Evolutionary conservation across 495 filamentous ascomycete genomes (phyloP).

Genomic region (Corynascus novoguineensis): DNA sequence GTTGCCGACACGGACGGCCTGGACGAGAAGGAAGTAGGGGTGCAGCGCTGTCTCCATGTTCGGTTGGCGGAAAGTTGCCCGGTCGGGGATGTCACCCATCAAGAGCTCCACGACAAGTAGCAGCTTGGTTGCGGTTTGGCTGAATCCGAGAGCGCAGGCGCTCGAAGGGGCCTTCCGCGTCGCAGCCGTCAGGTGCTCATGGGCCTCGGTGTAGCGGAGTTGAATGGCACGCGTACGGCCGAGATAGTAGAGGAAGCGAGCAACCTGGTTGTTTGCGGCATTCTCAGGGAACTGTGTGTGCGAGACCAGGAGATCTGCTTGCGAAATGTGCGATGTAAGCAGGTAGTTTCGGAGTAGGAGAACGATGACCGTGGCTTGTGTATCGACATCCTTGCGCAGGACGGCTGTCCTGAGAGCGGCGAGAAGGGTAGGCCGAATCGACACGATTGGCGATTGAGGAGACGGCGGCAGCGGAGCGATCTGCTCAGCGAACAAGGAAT

Average conservation of each 20-base stretch:
- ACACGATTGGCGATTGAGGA: conserved; percentile 72
- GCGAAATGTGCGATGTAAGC: conserved; percentile 90
- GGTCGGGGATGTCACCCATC: conserved; percentile 98
- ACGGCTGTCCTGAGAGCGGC: conserved; percentile 88
- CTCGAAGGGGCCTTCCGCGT: conserved; percentile 92
- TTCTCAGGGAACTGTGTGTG: conserved; percentile 91
- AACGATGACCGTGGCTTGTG: conserved; percentile 90
- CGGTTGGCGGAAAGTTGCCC: conserved; percentile 83
- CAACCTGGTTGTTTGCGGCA: conserved; percentile 96
- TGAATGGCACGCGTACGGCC: conserved; percentile 95
- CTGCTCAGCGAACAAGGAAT: conserved; percentile 87
- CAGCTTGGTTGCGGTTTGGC: conserved; percentile 90
- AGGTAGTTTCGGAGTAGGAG: conserved; percentile 94
- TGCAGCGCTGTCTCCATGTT: conserved; percentile 78
- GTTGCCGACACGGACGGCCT: conserved; percentile 91
- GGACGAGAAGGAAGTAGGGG: conserved; percentile 88
- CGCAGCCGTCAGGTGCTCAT: conserved; percentile 83
- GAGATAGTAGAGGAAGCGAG: conserved; percentile 91
- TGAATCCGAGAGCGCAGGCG: conserved; percentile 82
- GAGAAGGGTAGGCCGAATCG: conserved; percentile 79
- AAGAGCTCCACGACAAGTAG: conserved; percentile 91
- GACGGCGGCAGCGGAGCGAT: conserved; percentile 80
- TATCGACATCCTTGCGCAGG: conserved; percentile 91
- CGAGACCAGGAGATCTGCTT: conserved; percentile 90
- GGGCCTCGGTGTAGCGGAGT: conserved; percentile 92